Percentiles rank a stretch among this genome's conserved stretches.
Conservation (phyloP, 1,284 basidiomycete genomes). For the Trichosporon faecale region DNA sequence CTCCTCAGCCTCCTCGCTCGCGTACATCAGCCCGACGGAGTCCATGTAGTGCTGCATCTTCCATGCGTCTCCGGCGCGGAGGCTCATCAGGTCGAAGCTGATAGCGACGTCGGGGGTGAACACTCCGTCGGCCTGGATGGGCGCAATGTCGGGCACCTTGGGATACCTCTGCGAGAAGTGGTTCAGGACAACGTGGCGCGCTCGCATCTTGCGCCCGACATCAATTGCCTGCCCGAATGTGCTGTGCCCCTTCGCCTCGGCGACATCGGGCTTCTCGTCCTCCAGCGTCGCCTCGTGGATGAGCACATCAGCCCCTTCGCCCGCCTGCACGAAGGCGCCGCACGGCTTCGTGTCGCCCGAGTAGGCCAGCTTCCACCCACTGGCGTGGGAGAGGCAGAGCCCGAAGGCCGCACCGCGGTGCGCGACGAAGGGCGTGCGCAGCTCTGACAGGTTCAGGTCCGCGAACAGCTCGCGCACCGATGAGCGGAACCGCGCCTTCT, state of each 20-base stretch:
- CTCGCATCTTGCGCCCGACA: constrained; percentile 75
- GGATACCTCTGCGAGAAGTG: constrained; percentile 96
- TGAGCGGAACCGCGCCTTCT: background rate
- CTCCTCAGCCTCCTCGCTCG: constrained; percentile 58
- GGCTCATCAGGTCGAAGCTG: constrained; percentile 74
- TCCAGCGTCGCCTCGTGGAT: constrained; percentile 94
- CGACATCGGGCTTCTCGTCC: constrained; percentile 69
- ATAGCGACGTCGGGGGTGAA: constrained; percentile 60
- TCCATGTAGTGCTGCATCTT: constrained; percentile 70
- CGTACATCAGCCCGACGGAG: constrained; percentile 66
- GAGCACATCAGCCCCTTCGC: constrained; percentile 68
- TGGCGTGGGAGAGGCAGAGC: constrained; percentile 62
- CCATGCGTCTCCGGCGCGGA: constrained; percentile 74
- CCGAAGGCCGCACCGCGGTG: constrained; percentile 73
- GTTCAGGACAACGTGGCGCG: constrained; percentile 77
- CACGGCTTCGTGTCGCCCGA: constrained; percentile 88
- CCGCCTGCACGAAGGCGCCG: constrained; percentile 64
- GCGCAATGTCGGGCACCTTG: constrained; percentile 63
- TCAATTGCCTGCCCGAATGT: constrained; percentile 84
- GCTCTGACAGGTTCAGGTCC: constrained; percentile 39
- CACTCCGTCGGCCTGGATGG: background rate
- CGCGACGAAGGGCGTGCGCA: constrained; percentile 67
- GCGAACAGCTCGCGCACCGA: constrained; percentile 15
- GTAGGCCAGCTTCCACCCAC: constrained; percentile 78
- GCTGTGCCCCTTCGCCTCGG: constrained; percentile 75